Percentiles rank a stretch among this genome's conserved stretches.
Evolutionary conservation across 441 rosid genomes (phyloP).

Genomic region (Geranium incanum): DNA sequence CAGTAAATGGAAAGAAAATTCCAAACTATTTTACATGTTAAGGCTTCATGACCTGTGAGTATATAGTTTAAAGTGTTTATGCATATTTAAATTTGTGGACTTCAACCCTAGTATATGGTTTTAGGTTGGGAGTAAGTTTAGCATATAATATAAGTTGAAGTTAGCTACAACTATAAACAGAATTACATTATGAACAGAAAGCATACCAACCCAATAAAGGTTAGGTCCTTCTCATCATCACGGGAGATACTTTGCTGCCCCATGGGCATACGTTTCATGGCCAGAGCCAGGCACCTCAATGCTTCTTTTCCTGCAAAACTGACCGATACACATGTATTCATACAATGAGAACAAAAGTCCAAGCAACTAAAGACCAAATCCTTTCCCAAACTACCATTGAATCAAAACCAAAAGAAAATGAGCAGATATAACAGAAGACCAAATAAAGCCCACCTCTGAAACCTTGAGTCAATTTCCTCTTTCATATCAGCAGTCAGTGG

Average conservation of each 20-base stretch:
- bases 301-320: conserved; percentile 95
- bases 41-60: background rate
- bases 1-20: background rate
- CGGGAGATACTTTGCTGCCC: conserved; percentile 66
- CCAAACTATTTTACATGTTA: background rate
- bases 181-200: conserved; percentile 40
- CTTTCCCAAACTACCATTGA: background rate
- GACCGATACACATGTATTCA: conserved; percentile 29
- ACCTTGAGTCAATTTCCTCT: conserved; percentile 76
- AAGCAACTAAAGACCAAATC: background rate
- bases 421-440: background rate
- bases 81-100: conserved; percentile 1
- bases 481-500: conserved; percentile 61
- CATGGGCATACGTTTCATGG: conserved; percentile 69
- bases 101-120: background rate
- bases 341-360: conserved; percentile 13
- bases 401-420: background rate
- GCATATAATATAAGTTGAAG: background rate
- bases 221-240: conserved; percentile 89
- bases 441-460: conserved; percentile 55
- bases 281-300: conserved; percentile 87
- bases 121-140: conserved; percentile 6
- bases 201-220: conserved; percentile 99
- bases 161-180: background rate
- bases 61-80: background rate